Evolutionary conservation across 1,284 basidiomycete species (phyloP), one percentile per base, ranked within the genome.

Genomic region (Papiliotrema terrestris): DNA sequence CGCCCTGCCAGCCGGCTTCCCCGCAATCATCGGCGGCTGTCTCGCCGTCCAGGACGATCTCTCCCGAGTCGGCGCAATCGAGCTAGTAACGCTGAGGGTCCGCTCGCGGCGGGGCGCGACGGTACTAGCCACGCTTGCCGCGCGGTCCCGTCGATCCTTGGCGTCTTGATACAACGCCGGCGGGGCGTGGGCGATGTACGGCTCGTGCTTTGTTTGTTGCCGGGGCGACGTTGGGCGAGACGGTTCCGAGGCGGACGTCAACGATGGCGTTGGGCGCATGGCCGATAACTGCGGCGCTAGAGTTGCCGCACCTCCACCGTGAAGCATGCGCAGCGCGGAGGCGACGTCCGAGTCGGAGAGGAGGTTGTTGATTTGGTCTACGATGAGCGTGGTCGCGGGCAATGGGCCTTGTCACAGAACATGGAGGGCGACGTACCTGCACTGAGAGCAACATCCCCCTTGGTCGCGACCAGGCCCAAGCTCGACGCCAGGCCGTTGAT

Each of bases 291-390:
- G 41, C 23, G 53, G 38, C 4, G 56, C 48, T 15, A 59, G 54
- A 25, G 51, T 42, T 15, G 59, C 37, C 13, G 55, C 39, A 26
- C 56, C 61, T 45, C 50, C 42, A 2, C 37, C 38, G 19, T 60
- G 55, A 59, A 72, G 66, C 29, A 67, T 55, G 9, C 69, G 62
- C 20, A 73, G 53, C 6, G 71, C 73, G 3, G 67, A 64, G 3
- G 62, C 63, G 41, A 73, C 57, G 52, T 73, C 72, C 8, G 68
- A 61, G 52, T 73, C 67, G 38, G 51, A 57, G 8, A 75, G 57
- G 0, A 75, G 65, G 20, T 58, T 54, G 38, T 72, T 65, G 17
- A 75, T 66, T 62, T 75, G 73, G 49, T 71, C 73, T 63, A 53
- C 15, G 6, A 49, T 52, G 51, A 32, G 29, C 29, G 11, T 32